Evolutionary conservation across 2,329 filamentous ascomycete species (phyloP).

Genomic region (Stachybotrys elegans): DNA sequence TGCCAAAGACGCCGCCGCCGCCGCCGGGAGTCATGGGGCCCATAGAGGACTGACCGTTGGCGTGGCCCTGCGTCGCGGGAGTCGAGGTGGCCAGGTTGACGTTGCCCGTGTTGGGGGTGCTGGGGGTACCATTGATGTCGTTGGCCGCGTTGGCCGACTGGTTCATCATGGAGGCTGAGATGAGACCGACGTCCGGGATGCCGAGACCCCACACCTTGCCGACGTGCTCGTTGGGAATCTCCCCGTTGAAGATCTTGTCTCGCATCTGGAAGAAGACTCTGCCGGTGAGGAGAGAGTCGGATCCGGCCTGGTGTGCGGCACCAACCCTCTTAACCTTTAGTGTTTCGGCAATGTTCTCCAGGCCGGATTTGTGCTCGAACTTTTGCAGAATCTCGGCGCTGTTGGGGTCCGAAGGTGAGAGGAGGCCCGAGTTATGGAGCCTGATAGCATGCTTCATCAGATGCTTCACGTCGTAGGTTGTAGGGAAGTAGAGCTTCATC

Average conservation of each 20-base stretch:
- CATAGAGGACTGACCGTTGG: slow-evolving; percentile 47
- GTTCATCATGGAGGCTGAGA: slow-evolving; percentile 28
- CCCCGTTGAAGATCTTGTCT: slow-evolving; percentile 79
- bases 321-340: slow-evolving; percentile 87
- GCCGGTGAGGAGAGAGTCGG: slow-evolving; percentile 88
- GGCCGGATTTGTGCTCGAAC: slow-evolving; percentile 83
- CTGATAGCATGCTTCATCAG: slow-evolving; percentile 85
- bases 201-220: slow-evolving; percentile 94
- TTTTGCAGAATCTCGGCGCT: slow-evolving; percentile 73
- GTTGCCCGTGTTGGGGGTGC: slow-evolving; percentile 64
- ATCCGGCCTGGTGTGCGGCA: slow-evolving; percentile 85
- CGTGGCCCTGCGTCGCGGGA: slow-evolving; percentile 44
- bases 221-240: slow-evolving; percentile 74
- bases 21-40: slow-evolving; percentile 76
- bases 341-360: slow-evolving; percentile 91
- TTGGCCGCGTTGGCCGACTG: slow-evolving; percentile 20
- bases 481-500: slow-evolving; percentile 89
- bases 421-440: slow-evolving; percentile 58
- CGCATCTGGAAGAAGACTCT: slow-evolving; percentile 93
- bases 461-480: slow-evolving; percentile 93
- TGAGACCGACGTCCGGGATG: slow-evolving; percentile 55
- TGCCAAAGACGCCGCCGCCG: slow-evolving; percentile 69
- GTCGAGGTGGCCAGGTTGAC: slow-evolving; percentile 41
- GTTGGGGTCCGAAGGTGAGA: slow-evolving; percentile 57
- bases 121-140: slow-evolving; percentile 42